phyloP scores from a whole-genome alignment of 1,139 yeast genomes.

The Candida neerlandica region DNA sequence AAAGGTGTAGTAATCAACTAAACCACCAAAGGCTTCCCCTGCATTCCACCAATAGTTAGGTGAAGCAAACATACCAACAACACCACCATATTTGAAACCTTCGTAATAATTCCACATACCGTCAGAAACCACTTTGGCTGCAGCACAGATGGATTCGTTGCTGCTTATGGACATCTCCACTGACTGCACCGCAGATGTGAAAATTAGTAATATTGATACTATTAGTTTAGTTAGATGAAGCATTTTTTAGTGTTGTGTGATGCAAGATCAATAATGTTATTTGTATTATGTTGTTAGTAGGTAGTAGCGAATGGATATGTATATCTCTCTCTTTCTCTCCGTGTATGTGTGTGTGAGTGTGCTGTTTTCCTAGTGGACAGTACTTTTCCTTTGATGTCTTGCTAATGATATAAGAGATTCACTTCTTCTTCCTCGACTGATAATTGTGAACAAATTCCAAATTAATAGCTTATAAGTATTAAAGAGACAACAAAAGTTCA shows the following conservation, averaged over 20 bases:
- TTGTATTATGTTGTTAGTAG: background rate
- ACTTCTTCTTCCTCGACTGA: too few relatives aligned
- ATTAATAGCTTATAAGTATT: too few relatives aligned
- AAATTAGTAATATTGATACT: slow-evolving; percentile 5
- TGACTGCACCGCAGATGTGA: slow-evolving; percentile 9
- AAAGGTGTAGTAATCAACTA: slow-evolving; percentile 53
- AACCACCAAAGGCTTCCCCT: slow-evolving; percentile 67
- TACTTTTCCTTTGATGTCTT: too few relatives aligned
- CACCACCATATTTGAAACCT: slow-evolving; percentile 55
- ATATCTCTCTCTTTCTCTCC: background rate
- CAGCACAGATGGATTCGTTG: slow-evolving; percentile 48
- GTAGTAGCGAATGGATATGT: background rate
- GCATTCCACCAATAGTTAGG: slow-evolving; percentile 80
- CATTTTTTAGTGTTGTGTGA: background rate
- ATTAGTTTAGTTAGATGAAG: slow-evolving; percentile 1
- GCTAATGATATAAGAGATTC: too few relatives aligned
- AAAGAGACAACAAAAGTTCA: too few relatives aligned
- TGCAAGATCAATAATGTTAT: background rate
- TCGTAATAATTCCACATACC: slow-evolving; percentile 64
- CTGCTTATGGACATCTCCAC: slow-evolving; percentile 23
- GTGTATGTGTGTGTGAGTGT: background rate
- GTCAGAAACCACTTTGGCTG: slow-evolving; percentile 46
- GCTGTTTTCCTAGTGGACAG: too few relatives aligned
- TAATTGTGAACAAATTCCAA: too few relatives aligned
- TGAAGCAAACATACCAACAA: slow-evolving; percentile 57